These are phyloP conservation scores for Lentinus brumalis DNA, from an alignment of 768 basidiomycete species.

Conservation along the genomic window DNA sequence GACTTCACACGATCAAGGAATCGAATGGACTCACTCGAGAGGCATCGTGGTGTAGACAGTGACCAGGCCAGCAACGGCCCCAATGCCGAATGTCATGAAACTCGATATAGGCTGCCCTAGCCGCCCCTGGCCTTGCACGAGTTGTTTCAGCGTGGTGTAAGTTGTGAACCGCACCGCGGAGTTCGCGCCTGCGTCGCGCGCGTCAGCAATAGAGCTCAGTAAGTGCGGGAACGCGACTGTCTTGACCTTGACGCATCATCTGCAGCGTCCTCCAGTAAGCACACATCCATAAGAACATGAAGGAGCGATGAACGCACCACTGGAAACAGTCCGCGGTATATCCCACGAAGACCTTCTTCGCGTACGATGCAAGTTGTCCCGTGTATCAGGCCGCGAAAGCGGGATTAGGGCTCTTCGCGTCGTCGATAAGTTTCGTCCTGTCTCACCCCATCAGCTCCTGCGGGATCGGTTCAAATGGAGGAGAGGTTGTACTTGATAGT, in stretches of 20 bases:
- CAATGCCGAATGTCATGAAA: conserved; percentile 92
- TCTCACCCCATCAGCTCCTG: not conserved
- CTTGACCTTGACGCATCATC: conserved; percentile 90
- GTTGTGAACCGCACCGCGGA: conserved; percentile 96
- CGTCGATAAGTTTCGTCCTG: conserved; percentile 97
- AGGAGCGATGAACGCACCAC: conserved; percentile 59
- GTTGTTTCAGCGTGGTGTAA: conserved; percentile 91
- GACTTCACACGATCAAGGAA: not conserved
- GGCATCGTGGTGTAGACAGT: conserved; percentile 93
- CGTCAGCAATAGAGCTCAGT: not conserved
- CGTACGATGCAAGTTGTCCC: conserved; percentile 79
- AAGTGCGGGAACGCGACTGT: not conserved
- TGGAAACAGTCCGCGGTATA: conserved; percentile 91
- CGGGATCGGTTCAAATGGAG: not conserved
- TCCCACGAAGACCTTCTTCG: conserved; percentile 81
- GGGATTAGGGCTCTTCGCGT: conserved; percentile 80
- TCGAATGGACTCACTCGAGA: conserved; percentile 57
- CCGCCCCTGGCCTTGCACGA: conserved; percentile 81
- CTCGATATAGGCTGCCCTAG: conserved; percentile 85
- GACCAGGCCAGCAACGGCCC: conserved; percentile 90
- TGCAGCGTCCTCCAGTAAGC: conserved; percentile 30
- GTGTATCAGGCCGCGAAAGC: conserved; percentile 85
- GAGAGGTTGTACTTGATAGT: conserved; percentile 80
- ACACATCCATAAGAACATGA: not conserved
- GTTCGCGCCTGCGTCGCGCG: conserved; percentile 56